phyloP scores from a whole-genome alignment of 1,284 basidiomycete species.

The Salmacisia buchloeana region DNA sequence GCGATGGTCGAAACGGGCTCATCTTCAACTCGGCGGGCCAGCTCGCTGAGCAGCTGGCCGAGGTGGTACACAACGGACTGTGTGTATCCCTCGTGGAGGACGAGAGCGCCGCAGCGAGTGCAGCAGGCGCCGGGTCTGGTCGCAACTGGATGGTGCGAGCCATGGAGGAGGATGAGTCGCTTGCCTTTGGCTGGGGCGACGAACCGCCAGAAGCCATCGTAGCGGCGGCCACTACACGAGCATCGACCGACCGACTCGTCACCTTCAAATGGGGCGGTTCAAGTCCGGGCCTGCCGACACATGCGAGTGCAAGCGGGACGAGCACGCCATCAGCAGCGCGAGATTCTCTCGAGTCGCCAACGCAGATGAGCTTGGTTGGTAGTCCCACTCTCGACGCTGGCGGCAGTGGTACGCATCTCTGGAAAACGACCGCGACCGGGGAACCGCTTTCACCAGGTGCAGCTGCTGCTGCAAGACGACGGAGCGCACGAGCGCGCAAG shows the following conservation, averaged over 20 bases:
- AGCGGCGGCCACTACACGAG: neutral
- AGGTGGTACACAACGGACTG: constrained; percentile 15
- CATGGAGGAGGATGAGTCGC: neutral
- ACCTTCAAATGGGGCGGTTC: constrained; percentile 3
- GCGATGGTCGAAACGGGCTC: constrained; percentile 73
- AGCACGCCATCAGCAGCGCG: neutral
- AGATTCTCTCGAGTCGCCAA: neutral
- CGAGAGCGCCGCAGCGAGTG: constrained; percentile 9
- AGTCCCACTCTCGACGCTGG: constrained; percentile 19
- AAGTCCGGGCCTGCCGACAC: neutral
- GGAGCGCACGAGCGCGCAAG: constrained; percentile 7
- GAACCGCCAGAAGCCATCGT: neutral
- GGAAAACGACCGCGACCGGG: neutral
- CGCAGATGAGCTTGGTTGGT: constrained; percentile 21
- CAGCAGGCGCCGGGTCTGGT: constrained; percentile 3
- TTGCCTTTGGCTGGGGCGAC: constrained; percentile 5
- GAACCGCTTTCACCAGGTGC: too few species aligned
- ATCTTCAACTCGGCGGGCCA: constrained; percentile 68
- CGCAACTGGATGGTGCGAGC: constrained; percentile 15
- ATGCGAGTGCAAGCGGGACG: neutral
- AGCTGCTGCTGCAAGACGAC: too few species aligned
- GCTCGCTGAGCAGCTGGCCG: constrained; percentile 66
- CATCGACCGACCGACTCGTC: neutral
- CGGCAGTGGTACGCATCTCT: neutral
- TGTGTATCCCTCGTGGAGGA: neutral